A percentile compares a stretch with the other conserved stretches of the same genome.
phyloP scores from a whole-genome alignment of 495 filamentous ascomycete genomes.

The Neurospora sp. region DNA sequence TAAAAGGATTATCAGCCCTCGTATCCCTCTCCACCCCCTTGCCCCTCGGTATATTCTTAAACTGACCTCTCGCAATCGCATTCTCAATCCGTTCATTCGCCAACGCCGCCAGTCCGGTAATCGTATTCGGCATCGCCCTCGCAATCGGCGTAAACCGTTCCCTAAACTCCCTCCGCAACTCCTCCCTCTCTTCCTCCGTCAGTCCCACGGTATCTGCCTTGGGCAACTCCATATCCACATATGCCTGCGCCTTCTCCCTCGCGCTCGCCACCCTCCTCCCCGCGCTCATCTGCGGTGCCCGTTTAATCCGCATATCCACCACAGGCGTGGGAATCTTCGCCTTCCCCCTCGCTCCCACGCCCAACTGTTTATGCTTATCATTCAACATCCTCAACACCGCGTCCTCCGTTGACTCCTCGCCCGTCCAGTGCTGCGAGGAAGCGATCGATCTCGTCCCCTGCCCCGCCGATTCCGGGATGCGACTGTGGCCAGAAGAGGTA shows the following conservation, averaged over 20 bases:
- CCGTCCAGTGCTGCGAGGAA: constrained; percentile 64
- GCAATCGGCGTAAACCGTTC: constrained; percentile 69
- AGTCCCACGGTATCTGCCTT: constrained; percentile 45
- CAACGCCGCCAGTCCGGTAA: constrained; percentile 69
- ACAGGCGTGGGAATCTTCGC: constrained; percentile 37
- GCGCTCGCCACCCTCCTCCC: constrained; percentile 64
- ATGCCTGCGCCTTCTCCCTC: constrained; percentile 65
- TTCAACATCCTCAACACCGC: constrained; percentile 79
- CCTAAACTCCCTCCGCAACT: constrained; percentile 58
- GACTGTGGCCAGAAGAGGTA: background rate
- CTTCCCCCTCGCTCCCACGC: constrained; percentile 30
- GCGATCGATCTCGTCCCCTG: constrained; percentile 65
- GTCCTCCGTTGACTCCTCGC: constrained; percentile 63
- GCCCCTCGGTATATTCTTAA: constrained; percentile 77
- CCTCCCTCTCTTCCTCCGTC: constrained; percentile 59
- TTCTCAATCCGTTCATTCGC: constrained; percentile 94
- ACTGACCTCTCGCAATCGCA: constrained; percentile 84
- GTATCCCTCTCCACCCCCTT: constrained; percentile 69
- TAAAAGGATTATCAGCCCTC: constrained; percentile 75
- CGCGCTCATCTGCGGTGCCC: constrained; percentile 23
- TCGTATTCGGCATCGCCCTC: constrained; percentile 63
- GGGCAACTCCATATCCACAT: constrained; percentile 42
- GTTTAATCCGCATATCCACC: constrained; percentile 52
- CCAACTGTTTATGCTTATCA: constrained; percentile 67
- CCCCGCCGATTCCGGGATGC: constrained; percentile 49